Conservation (phyloP, 2,329 filamentous ascomycete genomes). For the Chaetoscypha palmicola region DNA sequence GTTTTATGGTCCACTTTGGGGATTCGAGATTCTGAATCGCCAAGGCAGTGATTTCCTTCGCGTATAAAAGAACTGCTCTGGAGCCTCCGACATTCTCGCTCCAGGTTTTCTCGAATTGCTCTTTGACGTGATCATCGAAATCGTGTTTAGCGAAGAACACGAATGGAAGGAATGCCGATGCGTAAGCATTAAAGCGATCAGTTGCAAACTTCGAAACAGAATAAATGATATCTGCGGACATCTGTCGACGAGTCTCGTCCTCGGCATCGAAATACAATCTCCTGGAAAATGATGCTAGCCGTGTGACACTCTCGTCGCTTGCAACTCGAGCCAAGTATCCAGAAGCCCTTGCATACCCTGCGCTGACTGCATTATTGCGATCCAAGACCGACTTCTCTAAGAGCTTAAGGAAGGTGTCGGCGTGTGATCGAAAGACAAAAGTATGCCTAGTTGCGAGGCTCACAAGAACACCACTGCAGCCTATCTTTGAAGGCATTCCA, state of each 20-base stretch:
- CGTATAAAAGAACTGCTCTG: constrained; percentile 74
- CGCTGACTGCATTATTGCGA: constrained; percentile 87
- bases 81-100: constrained; percentile 80
- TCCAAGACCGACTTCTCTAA: constrained; percentile 80
- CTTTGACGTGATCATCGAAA: constrained; percentile 68
- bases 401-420: constrained; percentile 67
- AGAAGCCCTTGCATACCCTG: constrained; percentile 77
- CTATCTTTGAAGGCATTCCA: constrained; percentile 89
- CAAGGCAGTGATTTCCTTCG: constrained; percentile 71
- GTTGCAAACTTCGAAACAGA: constrained; percentile 80
- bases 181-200: constrained; percentile 76
- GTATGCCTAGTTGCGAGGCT: constrained; percentile 77
- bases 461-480: constrained; percentile 76
- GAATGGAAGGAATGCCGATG: constrained; percentile 72
- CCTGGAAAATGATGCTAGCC: constrained; percentile 48
- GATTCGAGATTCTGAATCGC: constrained; percentile 64
- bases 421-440: constrained; percentile 66
- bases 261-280: constrained; percentile 76
- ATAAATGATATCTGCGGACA: constrained; percentile 75
- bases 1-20: constrained; percentile 83
- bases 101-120: constrained; percentile 83
- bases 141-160: constrained; percentile 86
- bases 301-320: constrained; percentile 41
- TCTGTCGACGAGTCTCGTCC: constrained; percentile 65
- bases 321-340: constrained; percentile 71